Base-by-base conservation (phyloP, 2,329 filamentous ascomycete species). In the Apiospora saccharicola region DNA sequence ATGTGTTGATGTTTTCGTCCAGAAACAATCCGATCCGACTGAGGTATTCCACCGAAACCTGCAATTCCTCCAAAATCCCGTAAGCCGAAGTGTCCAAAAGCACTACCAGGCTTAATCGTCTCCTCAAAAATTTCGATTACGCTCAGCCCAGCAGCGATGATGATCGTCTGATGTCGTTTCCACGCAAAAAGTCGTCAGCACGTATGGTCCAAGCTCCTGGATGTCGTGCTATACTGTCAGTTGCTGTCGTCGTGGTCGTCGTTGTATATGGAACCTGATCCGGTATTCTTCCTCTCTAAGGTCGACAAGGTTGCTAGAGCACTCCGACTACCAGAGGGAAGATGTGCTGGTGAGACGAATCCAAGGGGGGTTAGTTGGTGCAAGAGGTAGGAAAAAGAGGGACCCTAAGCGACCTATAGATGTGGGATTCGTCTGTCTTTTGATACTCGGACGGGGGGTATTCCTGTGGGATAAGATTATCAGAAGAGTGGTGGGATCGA, bases 401-500 rank as follows among this genome's bases (percentile, higher is more conserved):
- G 57, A 64, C 57, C 57, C 57, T 41, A 10, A 37, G 34, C 57
- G 57, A 24, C 26, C 34, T 69, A 71, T 71, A 53, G 64, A 70
- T 41, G 72, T 72, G 75, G 76, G 75, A 74, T 74, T 73, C 74
- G 73, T 72, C 69, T 73, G 74, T 75, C 71, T 76, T 79, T 75
- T 77, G 75, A 73, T 72, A 75, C 67, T 49, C 68, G 67, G 70
- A 71, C 73, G 71, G 73, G 72, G 70, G 46, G 46, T n/a, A 70
- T 69, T 57, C 57, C 41, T 64, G 53, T 72, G 61, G 69, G 74
- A 76, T 78, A 74, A 74, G 77, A 79, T 78, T 75, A 79, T 77
- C 76, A 78, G 77, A 78, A 73, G 78, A 77, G 78, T 76, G 74
- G 77, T 76, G 78, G 79, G 81, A 83, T 82, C 81, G 80, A 81